Percentiles rank a stretch among this genome's conserved stretches.
Conservation (phyloP, 2,329 filamentous ascomycete species). For the Harringtonia aguacate region DNA sequence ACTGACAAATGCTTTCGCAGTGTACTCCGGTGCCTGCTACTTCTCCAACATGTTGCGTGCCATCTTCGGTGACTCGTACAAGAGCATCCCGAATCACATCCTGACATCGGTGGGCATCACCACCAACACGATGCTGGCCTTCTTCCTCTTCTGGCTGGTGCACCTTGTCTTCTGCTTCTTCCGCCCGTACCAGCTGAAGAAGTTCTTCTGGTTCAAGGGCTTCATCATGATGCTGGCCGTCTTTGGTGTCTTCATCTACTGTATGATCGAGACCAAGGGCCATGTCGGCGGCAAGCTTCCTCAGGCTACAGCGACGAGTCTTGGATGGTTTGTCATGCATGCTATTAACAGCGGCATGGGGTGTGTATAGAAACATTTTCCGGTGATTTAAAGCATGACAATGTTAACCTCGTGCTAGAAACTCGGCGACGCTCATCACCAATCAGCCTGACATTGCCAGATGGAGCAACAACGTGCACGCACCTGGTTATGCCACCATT, state of each 20-base stretch:
- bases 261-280: conserved; percentile 26
- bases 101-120: conserved; percentile 17
- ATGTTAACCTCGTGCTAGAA: background rate
- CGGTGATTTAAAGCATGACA: background rate
- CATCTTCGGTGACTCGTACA: conserved; percentile 21
- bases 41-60: conserved; percentile 13
- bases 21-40: conserved; percentile 12
- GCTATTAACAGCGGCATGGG: conserved; percentile 28
- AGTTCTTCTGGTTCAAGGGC: conserved; percentile 33
- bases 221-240: conserved; percentile 25
- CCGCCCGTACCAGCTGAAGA: conserved; percentile 30
- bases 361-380: background rate
- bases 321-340: conserved; percentile 22
- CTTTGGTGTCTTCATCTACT: conserved; percentile 21
- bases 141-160: conserved; percentile 14
- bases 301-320: conserved; percentile 12
- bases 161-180: conserved; percentile 19
- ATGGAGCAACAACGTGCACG: conserved; percentile 26
- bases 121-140: conserved; percentile 10
- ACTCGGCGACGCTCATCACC: conserved; percentile 21
- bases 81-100: conserved; percentile 26
- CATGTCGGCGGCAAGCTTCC: conserved; percentile 18
- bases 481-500: too few species aligned
- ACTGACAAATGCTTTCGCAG: too few species aligned
- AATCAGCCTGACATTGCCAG: conserved; percentile 34